Evolutionary conservation across 257 asterid genomes (phyloP).

Genomic region (Parsonsia alboflavescens): DNA sequence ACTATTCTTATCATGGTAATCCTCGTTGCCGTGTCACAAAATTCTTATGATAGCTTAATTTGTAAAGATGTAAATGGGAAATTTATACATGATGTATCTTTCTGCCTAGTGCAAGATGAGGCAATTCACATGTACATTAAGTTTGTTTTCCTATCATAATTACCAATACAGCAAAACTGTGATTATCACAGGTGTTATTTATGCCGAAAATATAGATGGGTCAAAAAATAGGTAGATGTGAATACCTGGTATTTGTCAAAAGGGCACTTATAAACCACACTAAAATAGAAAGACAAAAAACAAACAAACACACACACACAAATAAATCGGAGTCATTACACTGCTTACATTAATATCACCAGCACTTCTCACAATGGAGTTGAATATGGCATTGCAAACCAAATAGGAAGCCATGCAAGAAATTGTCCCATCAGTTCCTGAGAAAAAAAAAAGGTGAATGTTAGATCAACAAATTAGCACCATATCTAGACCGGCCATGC

Average conservation of each 20-base stretch:
- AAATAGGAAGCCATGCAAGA: slow-evolving; percentile 85
- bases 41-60: not conserved
- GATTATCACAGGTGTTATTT: too few relatives aligned
- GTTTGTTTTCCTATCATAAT: not conserved
- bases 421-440: slow-evolving; percentile 83
- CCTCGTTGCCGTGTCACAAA: not conserved
- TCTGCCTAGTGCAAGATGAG: not conserved
- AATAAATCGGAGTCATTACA: not conserved
- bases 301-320: not conserved
- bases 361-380: slow-evolving; percentile 51
- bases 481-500: not conserved
- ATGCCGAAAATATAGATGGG: too few relatives aligned
- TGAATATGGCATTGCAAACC: slow-evolving; percentile 68
- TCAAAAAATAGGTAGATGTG: too few relatives aligned
- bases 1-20: not conserved
- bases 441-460: slow-evolving; percentile 10
- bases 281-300: not conserved
- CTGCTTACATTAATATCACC: slow-evolving; percentile 70
- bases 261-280: not conserved
- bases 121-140: not conserved
- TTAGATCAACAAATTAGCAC: slow-evolving; percentile 19
- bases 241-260: not conserved
- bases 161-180: not conserved
- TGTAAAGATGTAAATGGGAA: not conserved
- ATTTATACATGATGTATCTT: not conserved